Evolutionary conservation across 2,329 filamentous ascomycete genomes (phyloP).

Genomic region (Stromatinia cepivora): DNA sequence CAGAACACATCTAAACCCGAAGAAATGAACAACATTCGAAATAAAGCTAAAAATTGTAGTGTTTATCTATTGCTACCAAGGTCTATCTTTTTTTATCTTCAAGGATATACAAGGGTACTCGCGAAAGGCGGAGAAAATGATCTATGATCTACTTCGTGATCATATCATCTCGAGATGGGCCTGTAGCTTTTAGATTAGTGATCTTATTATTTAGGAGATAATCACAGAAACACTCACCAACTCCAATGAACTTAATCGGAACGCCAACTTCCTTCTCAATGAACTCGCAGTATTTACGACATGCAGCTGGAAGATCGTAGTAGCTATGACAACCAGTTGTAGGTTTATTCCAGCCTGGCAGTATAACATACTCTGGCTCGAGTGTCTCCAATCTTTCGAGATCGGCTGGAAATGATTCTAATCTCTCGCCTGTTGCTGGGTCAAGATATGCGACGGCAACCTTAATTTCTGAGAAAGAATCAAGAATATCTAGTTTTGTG

Average conservation of each 20-base stretch:
- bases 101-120: background rate
- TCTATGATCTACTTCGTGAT: conserved; percentile 15
- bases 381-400: conserved; percentile 56
- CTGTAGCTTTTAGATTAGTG: conserved; percentile 7
- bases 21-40: background rate
- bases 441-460: conserved; percentile 69
- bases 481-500: conserved; percentile 68
- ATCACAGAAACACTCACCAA: conserved; percentile 49
- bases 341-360: conserved; percentile 67
- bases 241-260: conserved; percentile 65
- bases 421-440: conserved; percentile 46
- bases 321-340: conserved; percentile 57
- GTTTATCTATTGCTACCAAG: conserved; percentile 11
- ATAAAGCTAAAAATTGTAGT: background rate
- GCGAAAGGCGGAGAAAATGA: background rate
- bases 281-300: conserved; percentile 27
- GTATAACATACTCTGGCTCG: conserved; percentile 47
- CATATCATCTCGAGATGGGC: conserved; percentile 23
- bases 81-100: background rate
- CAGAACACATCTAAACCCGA: background rate
- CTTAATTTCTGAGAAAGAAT: conserved; percentile 73
- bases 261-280: conserved; percentile 61
- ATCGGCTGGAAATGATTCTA: conserved; percentile 66
- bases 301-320: conserved; percentile 9
- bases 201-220: background rate